These are phyloP conservation scores for Hyphopichia khmerensis DNA, from an alignment of 1,139 yeast genomes.

Conservation along the genomic window DNA sequence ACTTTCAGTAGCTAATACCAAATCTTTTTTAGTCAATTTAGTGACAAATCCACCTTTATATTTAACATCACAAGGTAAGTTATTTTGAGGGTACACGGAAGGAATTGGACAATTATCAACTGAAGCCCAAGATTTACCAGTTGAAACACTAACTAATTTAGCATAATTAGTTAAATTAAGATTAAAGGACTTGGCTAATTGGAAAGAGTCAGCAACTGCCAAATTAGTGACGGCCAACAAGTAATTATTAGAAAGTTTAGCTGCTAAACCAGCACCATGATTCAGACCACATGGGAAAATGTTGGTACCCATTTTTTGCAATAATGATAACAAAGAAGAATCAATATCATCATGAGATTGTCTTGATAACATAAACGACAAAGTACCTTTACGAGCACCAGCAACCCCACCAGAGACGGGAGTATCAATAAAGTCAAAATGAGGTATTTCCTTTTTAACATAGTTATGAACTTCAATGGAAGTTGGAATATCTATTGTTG, in stretches of 20 bases:
- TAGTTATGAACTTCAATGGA: conserved; percentile 41
- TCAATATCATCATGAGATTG: conserved; percentile 24
- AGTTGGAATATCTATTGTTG: conserved; percentile 56
- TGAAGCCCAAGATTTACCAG: conserved; percentile 63
- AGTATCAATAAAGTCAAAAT: conserved; percentile 51
- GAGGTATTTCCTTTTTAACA: conserved; percentile 31
- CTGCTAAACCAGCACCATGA: conserved; percentile 59
- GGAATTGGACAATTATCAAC: conserved; percentile 61
- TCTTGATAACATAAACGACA: conserved; percentile 58
- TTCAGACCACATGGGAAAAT: conserved; percentile 53
- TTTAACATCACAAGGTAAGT: conserved; percentile 48
- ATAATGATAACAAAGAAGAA: conserved; percentile 25
- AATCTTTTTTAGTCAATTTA: conserved; percentile 55
- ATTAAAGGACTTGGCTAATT: conserved; percentile 54
- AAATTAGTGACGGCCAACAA: conserved; percentile 57
- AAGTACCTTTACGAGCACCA: conserved; percentile 56
- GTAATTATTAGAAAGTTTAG: conserved; percentile 59
- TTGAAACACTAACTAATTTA: conserved; percentile 54
- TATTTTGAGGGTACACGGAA: conserved; percentile 43
- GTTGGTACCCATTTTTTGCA: conserved; percentile 51
- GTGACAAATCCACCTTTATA: conserved; percentile 57
- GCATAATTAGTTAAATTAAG: conserved; percentile 51
- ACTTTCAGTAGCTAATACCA: conserved; percentile 52
- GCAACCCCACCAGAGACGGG: conserved; percentile 65
- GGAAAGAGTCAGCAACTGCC: conserved; percentile 62